phyloP scores from a whole-genome alignment of 1,284 basidiomycete genomes.

The Xerocomus minutiporus region DNA sequence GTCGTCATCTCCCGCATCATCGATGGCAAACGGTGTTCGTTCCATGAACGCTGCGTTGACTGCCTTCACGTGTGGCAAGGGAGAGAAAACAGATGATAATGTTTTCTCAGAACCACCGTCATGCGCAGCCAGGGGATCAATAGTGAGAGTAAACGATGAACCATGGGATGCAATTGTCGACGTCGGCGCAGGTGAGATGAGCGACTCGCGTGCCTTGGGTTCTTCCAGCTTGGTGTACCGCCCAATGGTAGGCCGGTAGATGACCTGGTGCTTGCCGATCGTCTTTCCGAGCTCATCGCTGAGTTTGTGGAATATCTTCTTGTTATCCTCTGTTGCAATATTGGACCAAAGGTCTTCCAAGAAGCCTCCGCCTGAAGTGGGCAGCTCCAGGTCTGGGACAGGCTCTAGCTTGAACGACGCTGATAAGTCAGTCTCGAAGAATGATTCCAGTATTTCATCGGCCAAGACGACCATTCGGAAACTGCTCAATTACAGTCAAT shows the following conservation, averaged over 20 bases:
- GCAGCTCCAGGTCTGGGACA: constrained; percentile 62
- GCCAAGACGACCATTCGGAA: constrained; percentile 97
- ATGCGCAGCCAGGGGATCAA: constrained; percentile 30
- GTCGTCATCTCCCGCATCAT: constrained; percentile 74
- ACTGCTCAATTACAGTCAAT: constrained; percentile 38
- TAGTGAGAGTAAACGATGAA: constrained; percentile 38
- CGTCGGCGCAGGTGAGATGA: constrained; percentile 68
- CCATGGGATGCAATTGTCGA: constrained; percentile 32
- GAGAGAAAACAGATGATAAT: constrained; percentile 41
- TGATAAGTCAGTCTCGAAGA: constrained; percentile 88
- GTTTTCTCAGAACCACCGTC: constrained; percentile 29
- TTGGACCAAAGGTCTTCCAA: constrained; percentile 84
- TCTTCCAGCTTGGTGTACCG: constrained; percentile 79
- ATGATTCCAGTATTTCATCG: constrained; percentile 90
- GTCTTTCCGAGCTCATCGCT: constrained; percentile 92
- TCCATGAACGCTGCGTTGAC: constrained; percentile 85
- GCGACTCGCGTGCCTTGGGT: constrained; percentile 81
- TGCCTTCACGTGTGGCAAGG: constrained; percentile 66
- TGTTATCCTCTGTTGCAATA: constrained; percentile 84
- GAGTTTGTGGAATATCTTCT: constrained; percentile 79
- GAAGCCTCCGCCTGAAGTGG: constrained; percentile 56
- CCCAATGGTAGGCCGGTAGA: constrained; percentile 80
- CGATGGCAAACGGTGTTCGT: constrained; percentile 88
- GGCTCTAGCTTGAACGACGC: constrained; percentile 81
- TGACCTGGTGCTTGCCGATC: constrained; percentile 84